Evolutionary conservation across 805 yeast species (phyloP), one percentile per base, ranked within the genome.

Genomic region (Metschnikowia borealis): DNA sequence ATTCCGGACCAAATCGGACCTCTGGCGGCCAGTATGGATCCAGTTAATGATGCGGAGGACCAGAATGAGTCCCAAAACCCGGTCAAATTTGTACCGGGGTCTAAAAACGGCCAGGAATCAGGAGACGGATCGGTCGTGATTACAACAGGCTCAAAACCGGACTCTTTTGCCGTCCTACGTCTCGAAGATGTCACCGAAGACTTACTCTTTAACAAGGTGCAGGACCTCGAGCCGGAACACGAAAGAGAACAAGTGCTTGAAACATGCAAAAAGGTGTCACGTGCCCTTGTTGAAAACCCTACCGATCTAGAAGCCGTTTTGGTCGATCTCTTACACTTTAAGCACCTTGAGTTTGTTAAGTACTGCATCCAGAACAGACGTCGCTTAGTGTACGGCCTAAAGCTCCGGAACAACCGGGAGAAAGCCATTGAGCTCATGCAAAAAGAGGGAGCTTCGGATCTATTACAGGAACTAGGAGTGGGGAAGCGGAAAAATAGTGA

Each of bases 301-400:
- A 66, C 79, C 36, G 75, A 73, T 15, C 70, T 82, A 42, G 89
- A 84, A 55, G 76, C 75, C 37, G 74, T 70, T n/a, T 61, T 89
- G 5, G 64, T 79, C 59, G 78, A 77, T 29, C 53, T 80, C 1
- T 66, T 86, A n/a, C 79, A 80, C 6, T 71, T 68, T 48, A 83
- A 81, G 36, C 68, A 80, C 50, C 69, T 77, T 40, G 76, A 71
- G 0, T 62, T 86, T n/a, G 75, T 81, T 2, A 71, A 75, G 37
- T 55, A 66, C 11, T 61, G 87, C 26, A 65, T 80, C 11, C 68
- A 71, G 23, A 84, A 88, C 59, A 62, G 84, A 44, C 66, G 69
- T 52, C 63, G 71, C 38, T 64, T 87, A 3, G 77, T 77, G 3
- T 86, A 82, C 78, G 81, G 83, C 34, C 69, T 80, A 1, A 70